Base-by-base conservation (phyloP, 805 yeast species). In the Ogataea nitratoaversa region DNA sequence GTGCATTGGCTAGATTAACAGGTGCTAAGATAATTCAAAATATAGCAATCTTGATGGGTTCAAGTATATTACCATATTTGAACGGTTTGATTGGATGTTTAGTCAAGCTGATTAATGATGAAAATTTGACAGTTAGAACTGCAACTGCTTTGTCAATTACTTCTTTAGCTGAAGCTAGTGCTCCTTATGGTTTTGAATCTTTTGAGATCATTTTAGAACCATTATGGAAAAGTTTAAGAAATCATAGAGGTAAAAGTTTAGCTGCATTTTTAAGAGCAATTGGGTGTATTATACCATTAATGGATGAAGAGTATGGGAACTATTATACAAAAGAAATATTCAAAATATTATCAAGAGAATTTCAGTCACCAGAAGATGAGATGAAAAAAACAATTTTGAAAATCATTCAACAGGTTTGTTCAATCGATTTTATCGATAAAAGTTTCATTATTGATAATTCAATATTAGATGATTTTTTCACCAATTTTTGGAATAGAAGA, bases 161-260 rank as follows among this genome's bases (percentile, higher is more conserved):
- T 0, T 74, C 82, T 1, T 60, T 91, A 25, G 97, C 97, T 0
- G 90, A 85, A 36, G 80, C 86, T 7, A 76, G 88, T 4, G 70
- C 77, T 18, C 98, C 98, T 0, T 87, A 84, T 62, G 99, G 98
- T 34, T 83, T 86, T 40, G 96, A 87, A 52, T 78, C 91, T 0
- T 90, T 91, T 57, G 95, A 89, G 51, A 62, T 64, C 0, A 70
- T 81, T 0, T 56, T 91, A 27, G 91, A 85, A 40, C 84, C 88
- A 0, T 63, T 87, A 5, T 89, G 96, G 95, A 62, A 67, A 9
- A 96, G 95, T 4, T 73, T 87, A 19, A 72, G 78, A 34, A 72
- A 72, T 30, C 93, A 85, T 47, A 68, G 95, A 46, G 97, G 97
- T 4, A 76, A 78, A 50, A 71, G 80, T 0, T 67, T 89, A 37